Conservation (phyloP, 2,329 filamentous ascomycete genomes). For the Phialophora macrospora region DNA sequence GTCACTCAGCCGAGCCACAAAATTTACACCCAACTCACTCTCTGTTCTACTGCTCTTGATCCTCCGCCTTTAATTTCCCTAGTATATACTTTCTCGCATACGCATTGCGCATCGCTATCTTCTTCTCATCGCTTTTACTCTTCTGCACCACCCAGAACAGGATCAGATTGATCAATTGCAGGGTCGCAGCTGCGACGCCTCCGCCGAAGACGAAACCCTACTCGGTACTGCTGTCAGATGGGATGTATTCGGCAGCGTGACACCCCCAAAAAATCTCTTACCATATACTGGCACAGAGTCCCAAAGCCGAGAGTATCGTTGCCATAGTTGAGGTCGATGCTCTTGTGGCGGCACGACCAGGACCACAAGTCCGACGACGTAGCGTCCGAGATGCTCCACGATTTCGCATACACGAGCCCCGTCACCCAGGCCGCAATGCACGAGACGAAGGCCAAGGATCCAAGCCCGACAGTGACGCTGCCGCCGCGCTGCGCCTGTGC, state of each 20-base stretch:
- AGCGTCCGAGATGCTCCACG: background rate
- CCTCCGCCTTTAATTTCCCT: background rate
- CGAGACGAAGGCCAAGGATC: background rate
- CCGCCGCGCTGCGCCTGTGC: background rate
- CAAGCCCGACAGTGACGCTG: constrained; percentile 1
- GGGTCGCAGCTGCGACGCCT: background rate
- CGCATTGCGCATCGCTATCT: constrained; percentile 11
- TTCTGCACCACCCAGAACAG: constrained; percentile 8
- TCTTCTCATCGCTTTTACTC: constrained; percentile 7
- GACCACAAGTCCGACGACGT: constrained; percentile 10
- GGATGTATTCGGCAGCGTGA: background rate
- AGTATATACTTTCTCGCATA: constrained; percentile 11
- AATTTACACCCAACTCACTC: background rate
- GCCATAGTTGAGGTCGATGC: constrained; percentile 13
- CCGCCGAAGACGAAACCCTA: constrained; percentile 18
- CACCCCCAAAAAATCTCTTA: background rate
- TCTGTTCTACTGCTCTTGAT: background rate
- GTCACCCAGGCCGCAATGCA: constrained; percentile 9
- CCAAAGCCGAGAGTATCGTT: constrained; percentile 10
- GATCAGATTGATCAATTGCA: constrained; percentile 11
- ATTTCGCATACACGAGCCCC: constrained; percentile 10
- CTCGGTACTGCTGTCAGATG: background rate
- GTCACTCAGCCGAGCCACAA: too few species aligned
- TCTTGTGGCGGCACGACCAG: constrained; percentile 10
- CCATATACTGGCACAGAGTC: constrained; percentile 16